Evolutionary conservation across 441 rosid genomes (phyloP), one percentile per base, ranked within the genome.

Genomic region (Bruguiera hainesii): DNA sequence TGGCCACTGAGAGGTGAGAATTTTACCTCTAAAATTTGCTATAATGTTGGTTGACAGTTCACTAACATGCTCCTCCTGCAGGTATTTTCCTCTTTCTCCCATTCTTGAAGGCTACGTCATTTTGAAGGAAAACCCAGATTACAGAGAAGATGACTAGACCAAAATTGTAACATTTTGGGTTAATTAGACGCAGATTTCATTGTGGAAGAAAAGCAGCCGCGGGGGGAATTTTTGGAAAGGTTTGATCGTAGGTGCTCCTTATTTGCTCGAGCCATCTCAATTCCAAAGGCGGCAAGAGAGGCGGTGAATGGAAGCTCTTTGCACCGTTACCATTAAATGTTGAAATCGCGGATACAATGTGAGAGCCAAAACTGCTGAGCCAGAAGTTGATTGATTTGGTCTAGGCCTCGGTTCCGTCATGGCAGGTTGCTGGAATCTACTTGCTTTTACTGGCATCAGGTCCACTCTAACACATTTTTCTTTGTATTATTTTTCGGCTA

Each of bases 31-130:
- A 29, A 53, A 29, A 25, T 65, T 51, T 6, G 30, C 29, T 57
- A 0, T 8, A 2, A 26, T 3, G 16, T 37, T 21, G 19, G 19
- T 60, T 29, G 63, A 42, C 19, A 4, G 57, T 2, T n/a, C 21
- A 20, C 67, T 69, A 64, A 77, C n/a, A 5, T n/a, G 11, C 30
- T 10, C 26, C 49, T 59, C 16, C 30, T 50, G 76, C 91, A 92
- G 93, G 85, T 91, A 88, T 75, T 79, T 95, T 65, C 97, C 98
- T 1, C 85, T 91, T 63, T 86, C 98, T 0, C 96, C 98, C 18
- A 85, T 91, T 71, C 87, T 95, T 25, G 99, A 95, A 83, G 99
- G 98, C 16, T 87, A 86, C 75, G 85, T 95, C 65, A 90, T 95
- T 64, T 74, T 91, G 81, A 91, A 77, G 66, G 93, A 89, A 76